Evolutionary conservation across 2,329 filamentous ascomycete species (phyloP), one percentile per base, ranked within the genome.

Genomic region (Penicillium sp.): DNA sequence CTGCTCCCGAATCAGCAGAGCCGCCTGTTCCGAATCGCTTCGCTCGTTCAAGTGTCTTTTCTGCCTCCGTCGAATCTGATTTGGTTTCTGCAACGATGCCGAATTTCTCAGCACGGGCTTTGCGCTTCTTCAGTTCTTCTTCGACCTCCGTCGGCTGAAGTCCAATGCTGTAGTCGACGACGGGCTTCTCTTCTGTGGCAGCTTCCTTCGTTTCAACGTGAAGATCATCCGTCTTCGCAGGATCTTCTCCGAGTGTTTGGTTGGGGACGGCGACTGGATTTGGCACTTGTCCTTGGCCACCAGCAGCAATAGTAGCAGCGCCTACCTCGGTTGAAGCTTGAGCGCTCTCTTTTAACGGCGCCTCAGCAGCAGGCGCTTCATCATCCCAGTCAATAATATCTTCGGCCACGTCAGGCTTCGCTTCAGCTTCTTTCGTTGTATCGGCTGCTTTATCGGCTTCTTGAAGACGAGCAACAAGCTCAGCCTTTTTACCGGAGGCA

Each of bases 401-500:
- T 50, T 77, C 75, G 14, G 67, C 63, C 46, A 60, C 59, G 35
- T 68, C 67, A 30, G 66, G 61, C 56, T 71, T 69, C 9, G 61
- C 60, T 20, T 55, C 45, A 16, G 64, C 66, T 18, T 26, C n/a
- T 23, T 47, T 45, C 3, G 56, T 33, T 48, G 48, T 45, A 20
- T 24, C 42, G 51, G 56, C 51, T 16, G 56, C 23, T 48, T 61
- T 66, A 48, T 80, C 77, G 57, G 75, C 71, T 61, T 79, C 70
- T 56, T 75, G 71, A 45, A 80, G 67, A 56, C 77, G 75, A 47
- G 76, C 73, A 45, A 80, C 70, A 55, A 80, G 68, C 5, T 80
- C 77, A 20, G 77, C 77, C 63, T 80, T 80, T 62, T 79, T 79
- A 57, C 77, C 77, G 68, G 45, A 79, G 69, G 24, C 68, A 71